Evolutionary conservation across 257 asterid genomes (phyloP).

Genomic region (Handroanthus guayacan): DNA sequence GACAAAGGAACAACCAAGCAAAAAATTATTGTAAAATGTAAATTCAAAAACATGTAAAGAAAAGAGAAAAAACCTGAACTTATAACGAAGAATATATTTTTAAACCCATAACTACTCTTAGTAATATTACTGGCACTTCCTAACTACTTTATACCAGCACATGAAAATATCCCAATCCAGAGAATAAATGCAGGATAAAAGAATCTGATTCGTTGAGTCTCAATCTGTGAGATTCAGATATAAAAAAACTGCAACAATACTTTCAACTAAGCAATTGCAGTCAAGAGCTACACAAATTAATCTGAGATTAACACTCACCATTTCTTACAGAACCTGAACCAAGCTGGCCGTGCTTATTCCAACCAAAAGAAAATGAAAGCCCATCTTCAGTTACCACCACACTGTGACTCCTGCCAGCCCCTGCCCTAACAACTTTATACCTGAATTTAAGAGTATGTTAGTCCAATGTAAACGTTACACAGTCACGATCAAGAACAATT

Average conservation of each 20-base stretch:
- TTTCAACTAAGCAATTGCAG: conserved; percentile 4
- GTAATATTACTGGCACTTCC: too few species aligned
- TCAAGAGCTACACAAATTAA: background rate
- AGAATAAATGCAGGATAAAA: conserved; percentile 12
- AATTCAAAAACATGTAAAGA: background rate
- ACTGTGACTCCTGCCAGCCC: conserved; percentile 87
- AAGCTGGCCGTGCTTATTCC: conserved; percentile 96
- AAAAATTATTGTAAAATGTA: conserved; percentile 6
- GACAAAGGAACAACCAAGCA: conserved; percentile 5
- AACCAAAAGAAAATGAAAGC: conserved; percentile 83
- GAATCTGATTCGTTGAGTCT: conserved; percentile 4
- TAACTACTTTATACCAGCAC: background rate
- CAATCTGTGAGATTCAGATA: background rate
- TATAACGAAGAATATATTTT: background rate
- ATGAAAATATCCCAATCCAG: background rate
- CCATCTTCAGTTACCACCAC: conserved; percentile 89
- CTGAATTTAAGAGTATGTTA: conserved; percentile 45
- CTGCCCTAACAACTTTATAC: conserved; percentile 73
- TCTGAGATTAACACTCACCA: conserved; percentile 54
- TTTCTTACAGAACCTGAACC: conserved; percentile 83
- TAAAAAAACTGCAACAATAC: background rate
- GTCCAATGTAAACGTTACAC: background rate
- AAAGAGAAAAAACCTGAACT: background rate
- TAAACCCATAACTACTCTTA: background rate
- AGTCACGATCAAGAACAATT: background rate